A percentile compares a stretch with the other conserved stretches of the same genome.
Conservation (phyloP, 129 eudicot species). For the Oenanthe sinensis region DNA sequence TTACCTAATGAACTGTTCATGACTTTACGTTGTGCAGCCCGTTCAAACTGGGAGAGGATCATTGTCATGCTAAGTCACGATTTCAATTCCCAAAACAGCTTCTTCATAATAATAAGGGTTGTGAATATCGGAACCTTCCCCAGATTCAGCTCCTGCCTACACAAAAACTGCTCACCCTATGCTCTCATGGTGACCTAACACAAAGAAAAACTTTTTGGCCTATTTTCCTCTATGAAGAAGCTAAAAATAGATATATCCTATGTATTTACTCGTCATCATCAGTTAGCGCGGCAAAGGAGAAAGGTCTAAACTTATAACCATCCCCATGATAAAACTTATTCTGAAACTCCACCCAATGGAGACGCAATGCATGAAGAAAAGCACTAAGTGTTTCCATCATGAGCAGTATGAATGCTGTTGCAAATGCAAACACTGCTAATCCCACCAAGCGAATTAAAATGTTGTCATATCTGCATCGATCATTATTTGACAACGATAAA, state of each 20-base stretch:
- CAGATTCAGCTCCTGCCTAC: neutral
- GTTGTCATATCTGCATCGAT: slow-evolving; percentile 64
- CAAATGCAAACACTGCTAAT: slow-evolving; percentile 88
- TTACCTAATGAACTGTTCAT: slow-evolving; percentile 13
- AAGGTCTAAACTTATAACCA: slow-evolving; percentile 87
- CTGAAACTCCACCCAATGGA: slow-evolving; percentile 97
- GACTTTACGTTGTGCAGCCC: slow-evolving; percentile 40
- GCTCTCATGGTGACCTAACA: slow-evolving; percentile 18
- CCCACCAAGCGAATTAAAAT: slow-evolving; percentile 72
- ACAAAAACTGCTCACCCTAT: slow-evolving; percentile 4
- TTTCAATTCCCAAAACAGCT: neutral
- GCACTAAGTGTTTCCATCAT: slow-evolving; percentile 99
- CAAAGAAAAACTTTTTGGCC: neutral
- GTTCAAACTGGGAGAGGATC: slow-evolving; percentile 17
- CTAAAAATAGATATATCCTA: slow-evolving; percentile 3
- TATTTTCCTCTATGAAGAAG: slow-evolving; percentile 18
- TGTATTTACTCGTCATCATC: slow-evolving; percentile 72
- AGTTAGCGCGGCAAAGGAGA: slow-evolving; percentile 69
- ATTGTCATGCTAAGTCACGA: slow-evolving; percentile 7
- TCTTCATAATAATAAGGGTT: neutral
- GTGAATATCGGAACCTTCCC: neutral
- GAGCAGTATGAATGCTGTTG: slow-evolving; percentile 88
- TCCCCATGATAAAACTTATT: slow-evolving; percentile 87
- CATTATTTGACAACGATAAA: slow-evolving; percentile 2
- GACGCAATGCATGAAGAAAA: slow-evolving; percentile 92